A percentile compares a stretch with the other conserved stretches of the same genome.
Evolutionary conservation across 2,329 filamentous ascomycete species (phyloP).

Genomic region (Pseudocercospora musae): DNA sequence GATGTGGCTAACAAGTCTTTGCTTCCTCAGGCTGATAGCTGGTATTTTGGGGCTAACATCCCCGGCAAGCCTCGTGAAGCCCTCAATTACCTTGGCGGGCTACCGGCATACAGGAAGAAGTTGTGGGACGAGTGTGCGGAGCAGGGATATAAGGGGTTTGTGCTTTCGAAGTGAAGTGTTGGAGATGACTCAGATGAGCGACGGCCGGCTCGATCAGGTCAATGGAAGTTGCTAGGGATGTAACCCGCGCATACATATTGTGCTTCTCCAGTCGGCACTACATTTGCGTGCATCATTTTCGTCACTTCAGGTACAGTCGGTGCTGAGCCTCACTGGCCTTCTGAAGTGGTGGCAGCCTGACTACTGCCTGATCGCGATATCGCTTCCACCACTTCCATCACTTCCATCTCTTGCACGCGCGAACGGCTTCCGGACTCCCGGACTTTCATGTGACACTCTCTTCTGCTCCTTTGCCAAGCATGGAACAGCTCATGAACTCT

Average conservation of each 20-base stretch:
- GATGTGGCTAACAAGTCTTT: conserved; percentile 43
- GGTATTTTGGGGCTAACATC: conserved; percentile 41
- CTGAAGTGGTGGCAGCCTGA: neutral
- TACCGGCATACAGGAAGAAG: conserved; percentile 6
- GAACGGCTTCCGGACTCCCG: too few relatives aligned
- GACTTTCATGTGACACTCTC: too few relatives aligned
- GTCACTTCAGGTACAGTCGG: neutral
- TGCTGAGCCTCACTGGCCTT: neutral
- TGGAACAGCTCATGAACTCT: conserved; percentile 12
- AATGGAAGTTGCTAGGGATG: too few relatives aligned
- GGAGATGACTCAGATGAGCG: too few relatives aligned
- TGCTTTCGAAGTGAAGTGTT: neutral
- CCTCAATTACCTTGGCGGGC: conserved; percentile 13
- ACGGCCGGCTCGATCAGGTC: too few relatives aligned
- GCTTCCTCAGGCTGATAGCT: conserved; percentile 20
- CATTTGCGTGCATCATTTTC: too few relatives aligned
- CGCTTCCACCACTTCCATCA: too few relatives aligned
- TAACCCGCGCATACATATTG: too few relatives aligned
- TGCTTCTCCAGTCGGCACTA: too few relatives aligned
- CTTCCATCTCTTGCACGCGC: too few relatives aligned
- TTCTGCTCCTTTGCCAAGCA: neutral
- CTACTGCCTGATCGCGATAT: neutral
- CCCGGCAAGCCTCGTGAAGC: conserved; percentile 43
- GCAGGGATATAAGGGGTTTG: conserved; percentile 1
- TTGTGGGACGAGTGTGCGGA: conserved; percentile 6